These are phyloP conservation scores for Beta vulgaris DNA, from an alignment of 148 eudicot species.

Conservation along the genomic window DNA sequence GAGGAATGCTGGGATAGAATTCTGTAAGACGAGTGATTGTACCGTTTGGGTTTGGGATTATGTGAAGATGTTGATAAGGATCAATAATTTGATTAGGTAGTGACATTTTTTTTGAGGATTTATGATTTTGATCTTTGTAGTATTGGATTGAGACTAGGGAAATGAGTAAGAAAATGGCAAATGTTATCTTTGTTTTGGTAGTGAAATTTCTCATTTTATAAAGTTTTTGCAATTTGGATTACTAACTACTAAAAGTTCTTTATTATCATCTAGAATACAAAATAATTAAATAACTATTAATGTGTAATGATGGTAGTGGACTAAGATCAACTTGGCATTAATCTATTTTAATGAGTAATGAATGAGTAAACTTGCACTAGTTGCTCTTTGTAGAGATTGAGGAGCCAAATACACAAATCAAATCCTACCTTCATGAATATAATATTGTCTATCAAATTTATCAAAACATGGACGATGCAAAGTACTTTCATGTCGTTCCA, in stretches of 20 bases:
- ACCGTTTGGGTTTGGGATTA: slow-evolving; percentile 28
- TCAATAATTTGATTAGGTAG: slow-evolving; percentile 5
- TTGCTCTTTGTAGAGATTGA: too few species aligned
- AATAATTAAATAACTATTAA: too few species aligned
- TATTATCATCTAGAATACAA: not conserved
- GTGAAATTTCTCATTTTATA: slow-evolving; percentile 8
- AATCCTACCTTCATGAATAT: too few species aligned
- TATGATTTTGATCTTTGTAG: not conserved
- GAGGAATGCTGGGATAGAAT: slow-evolving; percentile 14
- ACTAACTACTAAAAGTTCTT: too few species aligned
- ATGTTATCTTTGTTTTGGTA: slow-evolving; percentile 6
- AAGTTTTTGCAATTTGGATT: too few species aligned
- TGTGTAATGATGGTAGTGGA: not conserved
- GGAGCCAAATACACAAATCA: too few species aligned
- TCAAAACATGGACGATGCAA: too few species aligned
- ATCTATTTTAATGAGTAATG: too few species aligned
- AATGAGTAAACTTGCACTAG: too few species aligned
- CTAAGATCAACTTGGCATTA: not conserved
- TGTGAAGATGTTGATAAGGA: slow-evolving; percentile 19
- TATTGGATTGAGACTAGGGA: slow-evolving; percentile 5
- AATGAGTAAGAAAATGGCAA: slow-evolving; percentile 2
- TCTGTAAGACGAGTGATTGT: slow-evolving; percentile 22
- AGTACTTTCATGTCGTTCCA: too few species aligned
- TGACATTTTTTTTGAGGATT: not conserved
- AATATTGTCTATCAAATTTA: too few species aligned